Conservation (phyloP, 2,329 filamentous ascomycete species). For the Nemania sp. region DNA sequence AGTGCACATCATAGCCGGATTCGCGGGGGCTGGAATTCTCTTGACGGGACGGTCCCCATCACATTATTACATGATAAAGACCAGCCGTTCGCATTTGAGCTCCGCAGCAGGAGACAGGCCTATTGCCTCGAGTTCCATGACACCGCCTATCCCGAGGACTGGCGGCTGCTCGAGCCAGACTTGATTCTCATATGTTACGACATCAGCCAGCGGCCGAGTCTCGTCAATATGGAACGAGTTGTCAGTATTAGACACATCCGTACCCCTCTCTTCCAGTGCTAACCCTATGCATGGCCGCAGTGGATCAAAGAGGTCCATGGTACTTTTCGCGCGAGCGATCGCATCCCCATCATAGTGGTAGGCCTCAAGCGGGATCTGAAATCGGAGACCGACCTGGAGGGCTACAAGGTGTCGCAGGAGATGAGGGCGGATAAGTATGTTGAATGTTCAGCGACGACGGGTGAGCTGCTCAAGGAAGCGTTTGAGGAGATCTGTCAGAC, state of each 20-base stretch:
- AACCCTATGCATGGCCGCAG: slow-evolving; percentile 41
- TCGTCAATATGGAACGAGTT: slow-evolving; percentile 61
- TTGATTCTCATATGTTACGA: slow-evolving; percentile 65
- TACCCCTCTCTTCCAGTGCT: slow-evolving; percentile 1
- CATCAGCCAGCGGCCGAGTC: slow-evolving; percentile 61
- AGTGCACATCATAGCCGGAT: slow-evolving; percentile 54
- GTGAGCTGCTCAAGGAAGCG: slow-evolving; percentile 60
- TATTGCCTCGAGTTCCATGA: slow-evolving; percentile 65
- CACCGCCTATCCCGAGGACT: slow-evolving; percentile 61
- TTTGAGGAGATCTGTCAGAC: slow-evolving; percentile 66
- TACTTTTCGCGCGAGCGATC: slow-evolving; percentile 52
- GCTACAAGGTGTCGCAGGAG: slow-evolving; percentile 59
- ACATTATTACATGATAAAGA: slow-evolving; percentile 60
- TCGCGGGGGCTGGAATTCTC: slow-evolving; percentile 49
- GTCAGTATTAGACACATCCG: slow-evolving; percentile 45
- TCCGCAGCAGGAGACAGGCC: slow-evolving; percentile 50
- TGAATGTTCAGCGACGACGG: slow-evolving; percentile 65
- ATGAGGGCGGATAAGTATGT: slow-evolving; percentile 66
- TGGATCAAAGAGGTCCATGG: slow-evolving; percentile 61
- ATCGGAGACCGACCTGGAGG: slow-evolving; percentile 63
- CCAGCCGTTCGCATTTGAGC: slow-evolving; percentile 64
- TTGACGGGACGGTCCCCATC: slow-evolving; percentile 48
- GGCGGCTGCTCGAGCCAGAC: slow-evolving; percentile 62
- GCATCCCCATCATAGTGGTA: slow-evolving; percentile 59
- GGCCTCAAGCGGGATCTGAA: slow-evolving; percentile 65